A percentile compares a stretch with the other conserved stretches of the same genome.
phyloP scores from a whole-genome alignment of 2,329 filamentous ascomycete genomes.

The Sarocladium strictum region DNA sequence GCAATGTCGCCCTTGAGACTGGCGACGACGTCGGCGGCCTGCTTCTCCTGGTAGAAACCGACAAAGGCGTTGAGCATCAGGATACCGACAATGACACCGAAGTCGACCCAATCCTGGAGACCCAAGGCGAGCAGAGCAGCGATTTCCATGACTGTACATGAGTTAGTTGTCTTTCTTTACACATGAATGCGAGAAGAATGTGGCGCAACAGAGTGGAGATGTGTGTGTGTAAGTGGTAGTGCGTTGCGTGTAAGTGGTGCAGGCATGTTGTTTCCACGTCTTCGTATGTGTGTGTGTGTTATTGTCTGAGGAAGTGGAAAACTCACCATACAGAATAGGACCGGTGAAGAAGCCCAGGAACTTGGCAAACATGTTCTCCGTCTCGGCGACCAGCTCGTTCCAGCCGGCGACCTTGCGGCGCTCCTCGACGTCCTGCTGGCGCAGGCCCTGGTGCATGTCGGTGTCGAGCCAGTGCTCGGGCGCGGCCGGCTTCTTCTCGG shows the following conservation, averaged over 20 bases:
- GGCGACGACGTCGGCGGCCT: constrained; percentile 71
- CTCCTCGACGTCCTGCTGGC: constrained; percentile 50
- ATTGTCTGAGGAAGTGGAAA: neutral
- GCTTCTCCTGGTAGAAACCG: constrained; percentile 78
- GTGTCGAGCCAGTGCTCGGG: constrained; percentile 66
- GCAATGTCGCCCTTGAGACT: constrained; percentile 73
- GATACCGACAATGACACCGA: constrained; percentile 68
- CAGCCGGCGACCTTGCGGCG: constrained; percentile 62
- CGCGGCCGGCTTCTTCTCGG: constrained; percentile 18
- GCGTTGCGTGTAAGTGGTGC: too few species aligned
- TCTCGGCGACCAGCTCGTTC: constrained; percentile 69
- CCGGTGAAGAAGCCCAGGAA: constrained; percentile 72
- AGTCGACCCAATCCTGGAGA: constrained; percentile 71
- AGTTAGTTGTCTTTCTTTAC: too few species aligned
- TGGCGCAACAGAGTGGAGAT: too few species aligned
- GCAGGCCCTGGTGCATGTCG: constrained; percentile 60
- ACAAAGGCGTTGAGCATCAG: constrained; percentile 68
- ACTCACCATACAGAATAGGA: constrained; percentile 70
- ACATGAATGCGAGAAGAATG: too few species aligned
- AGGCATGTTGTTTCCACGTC: too few species aligned
- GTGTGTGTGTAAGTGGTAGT: too few species aligned
- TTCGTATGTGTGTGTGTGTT: too few species aligned
- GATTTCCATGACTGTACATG: constrained; percentile 64
- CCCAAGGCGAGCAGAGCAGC: constrained; percentile 68
- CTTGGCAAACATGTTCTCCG: constrained; percentile 69